Evolutionary conservation across 192 early-diverging fungal genomes (phyloP).

Genomic region (Jimgerdemannia flammicorona): DNA sequence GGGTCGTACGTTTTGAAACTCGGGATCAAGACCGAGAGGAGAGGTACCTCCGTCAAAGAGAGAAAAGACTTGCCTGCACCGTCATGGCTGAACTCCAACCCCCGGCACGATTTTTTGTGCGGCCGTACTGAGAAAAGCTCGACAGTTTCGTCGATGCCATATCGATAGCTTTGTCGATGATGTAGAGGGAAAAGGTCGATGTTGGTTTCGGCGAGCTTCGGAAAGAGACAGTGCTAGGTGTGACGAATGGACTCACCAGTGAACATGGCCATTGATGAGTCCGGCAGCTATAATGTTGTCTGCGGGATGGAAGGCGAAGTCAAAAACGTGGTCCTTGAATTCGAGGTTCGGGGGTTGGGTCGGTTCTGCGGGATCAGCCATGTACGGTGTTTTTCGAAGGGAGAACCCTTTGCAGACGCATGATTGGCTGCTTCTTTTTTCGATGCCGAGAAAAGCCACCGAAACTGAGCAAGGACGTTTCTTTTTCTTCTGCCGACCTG

Average conservation of each 20-base stretch:
- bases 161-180: constrained; percentile 9
- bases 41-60: no score
- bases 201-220: constrained; percentile 2
- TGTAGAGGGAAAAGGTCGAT: not conserved
- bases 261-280: constrained; percentile 70
- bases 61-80: constrained; percentile 51
- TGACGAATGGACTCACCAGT: constrained; percentile 44
- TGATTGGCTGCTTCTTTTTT: not conserved
- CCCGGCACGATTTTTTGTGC: constrained; percentile 86
- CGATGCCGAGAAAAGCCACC: not conserved
- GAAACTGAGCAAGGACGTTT: not conserved
- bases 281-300: constrained; percentile 64
- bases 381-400: not conserved
- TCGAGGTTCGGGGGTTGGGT: constrained; percentile 32
- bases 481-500: not conserved
- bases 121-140: constrained; percentile 48
- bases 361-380: constrained; percentile 7
- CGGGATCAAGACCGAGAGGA: no score
- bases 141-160: constrained; percentile 30
- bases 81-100: constrained; percentile 75
- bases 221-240: no score
- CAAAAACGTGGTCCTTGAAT: constrained; percentile 53
- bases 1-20: no score
- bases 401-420: not conserved
- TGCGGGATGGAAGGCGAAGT: constrained; percentile 68